Conservation (phyloP, 345 rosid genomes). For the Salix koriyanagi region DNA sequence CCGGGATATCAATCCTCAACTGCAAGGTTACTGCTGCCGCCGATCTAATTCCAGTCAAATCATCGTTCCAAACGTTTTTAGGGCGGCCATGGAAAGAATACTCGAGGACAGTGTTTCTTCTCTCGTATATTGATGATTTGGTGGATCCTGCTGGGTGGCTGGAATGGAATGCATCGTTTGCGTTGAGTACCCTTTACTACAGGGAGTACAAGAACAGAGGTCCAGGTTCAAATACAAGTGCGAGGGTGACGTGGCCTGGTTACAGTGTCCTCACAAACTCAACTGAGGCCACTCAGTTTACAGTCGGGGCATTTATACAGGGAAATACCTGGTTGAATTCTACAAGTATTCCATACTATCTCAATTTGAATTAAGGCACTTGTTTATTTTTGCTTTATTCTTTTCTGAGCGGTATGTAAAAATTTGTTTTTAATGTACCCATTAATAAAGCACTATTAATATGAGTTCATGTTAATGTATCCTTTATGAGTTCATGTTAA, state of each 20-base stretch:
- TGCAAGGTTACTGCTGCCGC: constrained; percentile 61
- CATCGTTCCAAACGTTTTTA: constrained; percentile 45
- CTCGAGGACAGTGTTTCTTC: constrained; percentile 61
- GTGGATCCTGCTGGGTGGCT: constrained; percentile 74
- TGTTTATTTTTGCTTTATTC: not conserved
- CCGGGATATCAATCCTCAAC: constrained; percentile 59
- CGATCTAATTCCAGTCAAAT: constrained; percentile 51
- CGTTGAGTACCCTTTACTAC: constrained; percentile 53
- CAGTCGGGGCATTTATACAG: constrained; percentile 50
- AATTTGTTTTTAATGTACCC: too few relatives aligned
- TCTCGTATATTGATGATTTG: constrained; percentile 52
- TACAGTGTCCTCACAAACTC: constrained; percentile 41
- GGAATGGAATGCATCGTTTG: constrained; percentile 55
- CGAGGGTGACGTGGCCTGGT: constrained; percentile 75
- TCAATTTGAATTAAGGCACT: constrained; percentile 17
- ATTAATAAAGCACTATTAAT: too few relatives aligned
- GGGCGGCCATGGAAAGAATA: constrained; percentile 81
- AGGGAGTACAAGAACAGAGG: constrained; percentile 77
- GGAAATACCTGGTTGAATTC: constrained; percentile 65
- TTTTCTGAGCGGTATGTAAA: too few relatives aligned
- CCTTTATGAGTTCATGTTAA: too few relatives aligned
- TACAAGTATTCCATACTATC: constrained; percentile 43
- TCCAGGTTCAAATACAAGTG: constrained; percentile 54
- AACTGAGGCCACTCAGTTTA: constrained; percentile 53
- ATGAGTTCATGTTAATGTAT: too few relatives aligned